Conservation (phyloP, 73 alveolate species). For the Blepharisma japonicum region DNA sequence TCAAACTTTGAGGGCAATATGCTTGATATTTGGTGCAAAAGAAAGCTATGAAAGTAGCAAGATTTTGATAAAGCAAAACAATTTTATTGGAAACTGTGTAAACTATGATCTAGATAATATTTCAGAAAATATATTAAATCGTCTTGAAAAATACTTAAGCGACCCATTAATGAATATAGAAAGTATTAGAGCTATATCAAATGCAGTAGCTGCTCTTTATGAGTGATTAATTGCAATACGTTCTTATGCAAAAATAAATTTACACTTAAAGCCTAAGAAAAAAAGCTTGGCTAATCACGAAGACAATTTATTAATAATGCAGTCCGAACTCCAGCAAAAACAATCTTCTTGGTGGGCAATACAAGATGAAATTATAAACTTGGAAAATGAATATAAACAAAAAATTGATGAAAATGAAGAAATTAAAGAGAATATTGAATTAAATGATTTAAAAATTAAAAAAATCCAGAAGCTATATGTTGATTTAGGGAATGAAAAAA, state of each 20-base stretch:
- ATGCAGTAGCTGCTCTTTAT: conserved; percentile 69
- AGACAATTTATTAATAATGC: conserved; percentile 56
- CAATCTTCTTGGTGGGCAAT: conserved; percentile 72
- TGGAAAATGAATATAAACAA: conserved; percentile 76
- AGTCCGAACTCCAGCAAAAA: conserved; percentile 59
- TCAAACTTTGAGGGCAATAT: conserved; percentile 72
- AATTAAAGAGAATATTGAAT: conserved; percentile 81
- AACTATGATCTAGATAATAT: conserved; percentile 55
- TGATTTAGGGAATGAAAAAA: conserved; percentile 75
- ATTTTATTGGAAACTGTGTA: conserved; percentile 55
- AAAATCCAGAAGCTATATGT: conserved; percentile 77
- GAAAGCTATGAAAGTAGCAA: conserved; percentile 64
- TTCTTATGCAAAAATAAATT: conserved; percentile 37
- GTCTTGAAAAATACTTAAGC: conserved; percentile 38
- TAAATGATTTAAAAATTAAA: conserved; percentile 84
- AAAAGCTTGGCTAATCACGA: conserved; percentile 79
- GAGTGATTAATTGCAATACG: conserved; percentile 77
- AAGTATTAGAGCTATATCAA: conserved; percentile 48
- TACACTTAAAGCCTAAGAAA: conserved; percentile 77
- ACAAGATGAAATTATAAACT: conserved; percentile 63
- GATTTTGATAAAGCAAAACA: conserved; percentile 29
- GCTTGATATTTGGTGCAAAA: conserved; percentile 73
- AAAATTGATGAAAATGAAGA: conserved; percentile 81
- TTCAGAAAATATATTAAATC: conserved; percentile 36
- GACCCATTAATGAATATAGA: conserved; percentile 64